Conservation (phyloP, 2,329 filamentous ascomycete species). For the Hypoxylon sp. region DNA sequence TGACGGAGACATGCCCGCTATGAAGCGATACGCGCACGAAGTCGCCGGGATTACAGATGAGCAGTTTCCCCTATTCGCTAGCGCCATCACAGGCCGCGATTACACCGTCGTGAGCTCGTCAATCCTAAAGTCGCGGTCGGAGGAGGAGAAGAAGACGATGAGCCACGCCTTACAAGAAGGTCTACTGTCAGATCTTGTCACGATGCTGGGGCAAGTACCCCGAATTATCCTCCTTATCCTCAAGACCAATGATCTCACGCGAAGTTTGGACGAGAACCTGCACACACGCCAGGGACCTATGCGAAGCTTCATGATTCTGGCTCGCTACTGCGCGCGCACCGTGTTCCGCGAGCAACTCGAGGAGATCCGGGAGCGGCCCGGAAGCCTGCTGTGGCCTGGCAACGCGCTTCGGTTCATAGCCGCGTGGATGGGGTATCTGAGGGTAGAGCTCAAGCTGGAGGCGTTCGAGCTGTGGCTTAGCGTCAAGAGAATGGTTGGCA, state of each 20-base stretch:
- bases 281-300: constrained; percentile 78
- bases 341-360: constrained; percentile 75
- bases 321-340: constrained; percentile 74
- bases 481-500: constrained; percentile 62
- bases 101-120: constrained; percentile 79
- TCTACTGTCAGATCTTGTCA: constrained; percentile 87
- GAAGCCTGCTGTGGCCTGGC: constrained; percentile 69
- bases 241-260: constrained; percentile 97
- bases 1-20: constrained; percentile 84
- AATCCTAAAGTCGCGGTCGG: constrained; percentile 70
- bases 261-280: constrained; percentile 91
- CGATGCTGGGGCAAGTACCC: constrained; percentile 88
- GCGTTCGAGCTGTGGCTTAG: constrained; percentile 72
- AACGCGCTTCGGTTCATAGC: constrained; percentile 67
- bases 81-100: constrained; percentile 94
- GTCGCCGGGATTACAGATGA: constrained; percentile 90
- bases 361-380: constrained; percentile 60
- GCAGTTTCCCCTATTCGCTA: constrained; percentile 94
- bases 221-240: constrained; percentile 93
- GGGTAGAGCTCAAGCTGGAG: constrained; percentile 73
- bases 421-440: constrained; percentile 69
- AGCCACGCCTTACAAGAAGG: constrained; percentile 86
- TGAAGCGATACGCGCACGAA: constrained; percentile 90
- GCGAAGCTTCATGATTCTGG: constrained; percentile 75
- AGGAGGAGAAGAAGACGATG: constrained; percentile 87